A percentile compares a stretch with the other conserved stretches of the same genome.
These are phyloP conservation scores for Ulmus americana DNA, from an alignment of 331 rosid genomes.

Conservation along the genomic window DNA sequence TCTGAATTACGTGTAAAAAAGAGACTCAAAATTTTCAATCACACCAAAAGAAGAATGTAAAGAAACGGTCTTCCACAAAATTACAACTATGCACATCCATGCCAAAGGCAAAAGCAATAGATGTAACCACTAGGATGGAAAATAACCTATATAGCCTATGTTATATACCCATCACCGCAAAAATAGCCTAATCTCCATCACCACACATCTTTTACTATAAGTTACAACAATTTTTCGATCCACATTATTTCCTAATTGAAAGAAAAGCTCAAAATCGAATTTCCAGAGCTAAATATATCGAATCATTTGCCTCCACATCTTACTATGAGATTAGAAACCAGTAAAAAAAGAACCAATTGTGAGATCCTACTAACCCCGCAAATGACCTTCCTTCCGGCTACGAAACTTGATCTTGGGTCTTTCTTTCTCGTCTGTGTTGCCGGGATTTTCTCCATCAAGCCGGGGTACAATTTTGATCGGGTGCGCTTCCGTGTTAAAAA, in stretches of 20 bases:
- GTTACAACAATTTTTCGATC: slow-evolving; percentile 17
- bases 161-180: slow-evolving; percentile 17
- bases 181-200: not conserved
- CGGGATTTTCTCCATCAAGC: slow-evolving; percentile 27
- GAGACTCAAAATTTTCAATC: not conserved
- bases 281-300: slow-evolving; percentile 23
- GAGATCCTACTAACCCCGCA: slow-evolving; percentile 19
- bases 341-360: slow-evolving; percentile 13
- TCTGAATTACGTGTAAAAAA: too few species aligned
- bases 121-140: not conserved
- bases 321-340: slow-evolving; percentile 15
- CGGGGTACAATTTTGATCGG: slow-evolving; percentile 68
- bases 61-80: not conserved
- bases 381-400: slow-evolving; percentile 79
- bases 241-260: slow-evolving; percentile 1
- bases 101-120: slow-evolving; percentile 1
- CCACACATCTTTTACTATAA: not conserved
- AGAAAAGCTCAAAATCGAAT: slow-evolving; percentile 8
- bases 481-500: slow-evolving; percentile 97
- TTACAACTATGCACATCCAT: slow-evolving; percentile 5
- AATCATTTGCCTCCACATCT: slow-evolving; percentile 20
- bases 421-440: slow-evolving; percentile 30
- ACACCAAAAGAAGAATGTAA: not conserved
- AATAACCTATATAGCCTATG: slow-evolving; percentile 12
- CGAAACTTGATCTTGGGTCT: slow-evolving; percentile 44